Conservation (phyloP, 768 basidiomycete species). For the Punctularia strigosozonata region DNA sequence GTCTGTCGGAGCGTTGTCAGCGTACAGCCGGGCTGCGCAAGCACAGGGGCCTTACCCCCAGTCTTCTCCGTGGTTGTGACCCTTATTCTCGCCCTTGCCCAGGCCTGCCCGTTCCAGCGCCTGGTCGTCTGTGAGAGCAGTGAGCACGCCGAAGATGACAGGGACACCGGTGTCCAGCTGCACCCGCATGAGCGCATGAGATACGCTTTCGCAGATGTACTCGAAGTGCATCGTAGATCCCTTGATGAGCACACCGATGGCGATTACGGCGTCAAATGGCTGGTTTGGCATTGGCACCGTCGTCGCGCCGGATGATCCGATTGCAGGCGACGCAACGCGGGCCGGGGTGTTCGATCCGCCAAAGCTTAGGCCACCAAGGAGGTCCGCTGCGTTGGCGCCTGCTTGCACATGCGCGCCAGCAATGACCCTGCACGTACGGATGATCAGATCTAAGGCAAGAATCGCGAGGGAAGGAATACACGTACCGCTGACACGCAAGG, state of each 20-base stretch:
- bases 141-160: constrained; percentile 94
- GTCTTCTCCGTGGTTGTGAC: constrained; percentile 96
- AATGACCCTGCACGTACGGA: constrained; percentile 52
- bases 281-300: constrained; percentile 30
- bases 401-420: constrained; percentile 78
- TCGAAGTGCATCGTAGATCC: constrained; percentile 99
- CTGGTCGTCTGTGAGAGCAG: constrained; percentile 86
- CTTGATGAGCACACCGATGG: constrained; percentile 97
- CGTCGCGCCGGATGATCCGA: constrained; percentile 19
- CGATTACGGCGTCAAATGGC: constrained; percentile 92
- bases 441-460: not conserved
- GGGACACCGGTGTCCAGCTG: constrained; percentile 91
- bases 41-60: too few species aligned
- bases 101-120: constrained; percentile 91
- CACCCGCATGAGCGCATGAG: constrained; percentile 88
- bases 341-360: constrained; percentile 26
- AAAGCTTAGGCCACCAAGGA: constrained; percentile 54
- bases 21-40: too few species aligned
- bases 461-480: constrained; percentile 5
- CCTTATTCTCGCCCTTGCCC: constrained; percentile 52
- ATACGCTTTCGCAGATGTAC: constrained; percentile 92
- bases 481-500: constrained; percentile 70
- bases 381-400: constrained; percentile 65
- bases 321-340: constrained; percentile 41
- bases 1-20: too few species aligned